Evolutionary conservation across 352 stramenopile genomes (phyloP).

Genomic region (Elongisporangium senticosum): DNA sequence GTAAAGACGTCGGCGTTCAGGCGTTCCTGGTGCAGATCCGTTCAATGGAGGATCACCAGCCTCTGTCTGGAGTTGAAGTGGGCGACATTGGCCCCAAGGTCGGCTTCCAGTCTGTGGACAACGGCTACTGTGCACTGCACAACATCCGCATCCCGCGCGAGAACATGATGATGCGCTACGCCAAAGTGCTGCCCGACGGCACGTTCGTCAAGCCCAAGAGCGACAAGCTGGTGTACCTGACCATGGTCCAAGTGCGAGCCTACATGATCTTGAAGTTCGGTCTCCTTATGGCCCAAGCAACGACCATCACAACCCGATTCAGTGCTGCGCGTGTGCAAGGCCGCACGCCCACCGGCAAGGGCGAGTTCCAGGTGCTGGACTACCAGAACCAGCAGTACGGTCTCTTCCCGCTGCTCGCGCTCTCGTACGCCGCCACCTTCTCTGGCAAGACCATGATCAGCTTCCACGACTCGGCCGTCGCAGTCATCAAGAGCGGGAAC

Average conservation of each 20-base stretch:
- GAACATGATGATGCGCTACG: conserved; percentile 48
- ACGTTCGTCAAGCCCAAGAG: conserved; percentile 30
- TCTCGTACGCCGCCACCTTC: conserved; percentile 39
- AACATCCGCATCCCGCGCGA: conserved; percentile 81
- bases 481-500: conserved; percentile 27
- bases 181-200: conserved; percentile 30
- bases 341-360: conserved; percentile 18
- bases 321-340: conserved; percentile 45
- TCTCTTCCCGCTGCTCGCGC: conserved; percentile 30
- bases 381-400: conserved; percentile 34
- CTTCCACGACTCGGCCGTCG: conserved; percentile 27
- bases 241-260: conserved; percentile 28
- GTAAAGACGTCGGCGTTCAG: conserved; percentile 82
- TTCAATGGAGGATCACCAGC: conserved; percentile 64
- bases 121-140: conserved; percentile 86
- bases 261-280: conserved; percentile 18
- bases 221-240: conserved; percentile 40
- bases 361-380: conserved; percentile 29
- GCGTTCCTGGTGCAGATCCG: conserved; percentile 92
- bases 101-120: conserved; percentile 90
- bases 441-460: conserved; percentile 20
- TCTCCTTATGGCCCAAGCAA: conserved; percentile 15
- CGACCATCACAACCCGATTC: conserved; percentile 46
- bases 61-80: conserved; percentile 83
- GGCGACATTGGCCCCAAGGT: conserved; percentile 93